Evolutionary conservation across 2,329 filamentous ascomycete species (phyloP).

Genomic region (Colletotrichum sp.): DNA sequence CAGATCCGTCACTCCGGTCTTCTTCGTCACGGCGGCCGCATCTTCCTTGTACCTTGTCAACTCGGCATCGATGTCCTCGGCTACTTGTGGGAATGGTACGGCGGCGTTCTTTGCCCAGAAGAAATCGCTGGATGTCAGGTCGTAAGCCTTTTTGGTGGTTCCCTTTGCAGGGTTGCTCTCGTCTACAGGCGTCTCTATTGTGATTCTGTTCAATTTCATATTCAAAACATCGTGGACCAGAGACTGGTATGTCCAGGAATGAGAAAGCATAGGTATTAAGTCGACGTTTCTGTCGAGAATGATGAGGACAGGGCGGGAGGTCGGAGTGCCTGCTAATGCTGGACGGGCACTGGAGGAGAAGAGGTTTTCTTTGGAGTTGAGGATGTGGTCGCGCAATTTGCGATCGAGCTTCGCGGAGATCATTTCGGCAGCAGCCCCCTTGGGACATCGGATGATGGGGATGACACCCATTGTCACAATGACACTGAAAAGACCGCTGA

Average conservation of each 20-base stretch:
- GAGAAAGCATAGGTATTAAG: conserved; percentile 96
- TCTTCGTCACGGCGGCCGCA: conserved; percentile 90
- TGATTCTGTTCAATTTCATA: conserved; percentile 85
- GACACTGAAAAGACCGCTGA: conserved; percentile 96
- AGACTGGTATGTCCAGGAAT: conserved; percentile 84
- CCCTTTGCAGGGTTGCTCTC: conserved; percentile 77
- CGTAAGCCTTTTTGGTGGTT: conserved; percentile 86
- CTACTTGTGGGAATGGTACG: conserved; percentile 91
- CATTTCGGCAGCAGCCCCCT: conserved; percentile 90
- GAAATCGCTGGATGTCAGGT: conserved; percentile 88
- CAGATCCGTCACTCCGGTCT: conserved; percentile 89
- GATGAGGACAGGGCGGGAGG: conserved; percentile 85
- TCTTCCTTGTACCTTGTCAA: conserved; percentile 96
- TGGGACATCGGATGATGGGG: conserved; percentile 93
- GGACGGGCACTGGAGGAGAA: conserved; percentile 74
- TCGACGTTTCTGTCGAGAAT: conserved; percentile 96
- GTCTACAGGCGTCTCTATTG: conserved; percentile 83
- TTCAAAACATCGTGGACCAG: conserved; percentile 71
- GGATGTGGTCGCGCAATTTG: conserved; percentile 92
- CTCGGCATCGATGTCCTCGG: conserved; percentile 94
- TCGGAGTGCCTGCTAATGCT: conserved; percentile 62
- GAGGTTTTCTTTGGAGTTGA: conserved; percentile 97
- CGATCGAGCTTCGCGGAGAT: conserved; percentile 93
- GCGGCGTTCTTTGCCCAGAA: conserved; percentile 96
- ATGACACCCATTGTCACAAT: conserved; percentile 99